Base-by-base conservation (phyloP, 2,329 filamentous ascomycete species). In the Talaromyces verruculosus region DNA sequence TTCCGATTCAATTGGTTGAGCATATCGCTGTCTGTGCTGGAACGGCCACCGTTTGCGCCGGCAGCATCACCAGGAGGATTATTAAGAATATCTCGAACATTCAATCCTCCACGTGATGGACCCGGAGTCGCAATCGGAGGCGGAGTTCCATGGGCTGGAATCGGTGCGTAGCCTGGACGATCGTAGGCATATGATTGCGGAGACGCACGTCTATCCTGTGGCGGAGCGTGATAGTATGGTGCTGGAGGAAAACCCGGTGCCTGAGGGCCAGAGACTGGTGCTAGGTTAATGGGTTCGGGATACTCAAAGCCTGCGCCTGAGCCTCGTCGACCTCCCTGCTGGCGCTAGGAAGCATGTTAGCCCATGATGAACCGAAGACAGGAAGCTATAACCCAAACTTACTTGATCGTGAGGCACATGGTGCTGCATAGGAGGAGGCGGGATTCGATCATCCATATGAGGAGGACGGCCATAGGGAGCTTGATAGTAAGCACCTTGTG, bases 1-100 rank as follows among this genome's bases (percentile, higher is more conserved):
- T 77, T 75, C 61, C 80, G 78, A 66, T 81, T 80, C 60, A 82
- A 70, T 37, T 79, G 78, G 69, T 81, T 83, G 45, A 84, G 76
- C 82, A 84, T 84, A 65, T 82, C 80, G 67, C 80, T 84, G 71
- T 84, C 82, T 33, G 79, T 80, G 66, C 77, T 81, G 47, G 78
- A 80, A 35, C 82, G 79, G 30, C 77, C 75, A 72, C 65, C 74
- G 72, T 72, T 70, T 28, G 43, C 30, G 47, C 45, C 11, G 25
- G 67, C 67, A 55, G 66, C 58, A 63, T 80, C 78, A 39, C 76
- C 74, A 1, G 79, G 79, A 22, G 64, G 65, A 17, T 66, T 66
- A 57, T 80, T 81, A 37, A 83, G 72, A 77, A 83, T 81, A 66
- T 83, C 81, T 53, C 81, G 78, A 51, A 83, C 81, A 64, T 80